A percentile compares a stretch with the other conserved stretches of the same genome.
These are phyloP conservation scores for Trypanosoma congolense DNA, from an alignment of 208 protist species.

Conservation along the genomic window DNA sequence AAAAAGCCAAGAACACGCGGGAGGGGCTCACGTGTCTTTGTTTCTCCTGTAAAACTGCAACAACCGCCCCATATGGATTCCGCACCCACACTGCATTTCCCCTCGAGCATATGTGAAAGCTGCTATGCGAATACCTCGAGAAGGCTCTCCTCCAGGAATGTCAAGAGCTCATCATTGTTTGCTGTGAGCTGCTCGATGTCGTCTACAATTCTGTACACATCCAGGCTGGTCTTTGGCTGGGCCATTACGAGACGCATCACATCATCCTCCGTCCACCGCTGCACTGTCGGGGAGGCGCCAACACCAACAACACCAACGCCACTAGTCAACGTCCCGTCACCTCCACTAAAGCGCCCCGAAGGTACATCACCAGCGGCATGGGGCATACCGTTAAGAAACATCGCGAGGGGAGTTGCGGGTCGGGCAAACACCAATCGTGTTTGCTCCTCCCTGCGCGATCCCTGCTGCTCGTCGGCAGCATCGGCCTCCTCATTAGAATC, in stretches of 20 bases:
- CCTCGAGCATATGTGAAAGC: neutral
- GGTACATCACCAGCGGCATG: neutral
- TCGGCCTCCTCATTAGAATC: slow-evolving; percentile 3
- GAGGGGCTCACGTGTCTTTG: no score
- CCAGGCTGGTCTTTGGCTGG: slow-evolving; percentile 34
- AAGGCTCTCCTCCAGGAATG: slow-evolving; percentile 40
- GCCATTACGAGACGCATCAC: slow-evolving; percentile 58
- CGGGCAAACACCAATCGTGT: slow-evolving; percentile 16
- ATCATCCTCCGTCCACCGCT: slow-evolving; percentile 42
- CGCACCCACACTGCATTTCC: neutral
- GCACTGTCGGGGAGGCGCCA: no score
- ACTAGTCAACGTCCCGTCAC: neutral
- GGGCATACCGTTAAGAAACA: slow-evolving; percentile 9
- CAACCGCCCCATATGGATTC: neutral
- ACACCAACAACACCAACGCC: neutral
- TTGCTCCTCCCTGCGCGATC: slow-evolving; percentile 1
- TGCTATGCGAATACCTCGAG: slow-evolving; percentile 11
- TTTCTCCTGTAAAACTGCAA: neutral
- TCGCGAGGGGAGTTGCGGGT: slow-evolving; percentile 19
- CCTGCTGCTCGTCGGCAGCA: slow-evolving; percentile 10
- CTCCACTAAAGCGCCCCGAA: neutral
- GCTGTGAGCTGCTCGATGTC: slow-evolving; percentile 34
- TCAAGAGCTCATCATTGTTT: slow-evolving; percentile 37
- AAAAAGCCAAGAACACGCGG: no score
- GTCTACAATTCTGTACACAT: slow-evolving; percentile 68